Evolutionary conservation across 2,329 filamentous ascomycete genomes (phyloP).

Genomic region (Paracoccidioides lutzii): DNA sequence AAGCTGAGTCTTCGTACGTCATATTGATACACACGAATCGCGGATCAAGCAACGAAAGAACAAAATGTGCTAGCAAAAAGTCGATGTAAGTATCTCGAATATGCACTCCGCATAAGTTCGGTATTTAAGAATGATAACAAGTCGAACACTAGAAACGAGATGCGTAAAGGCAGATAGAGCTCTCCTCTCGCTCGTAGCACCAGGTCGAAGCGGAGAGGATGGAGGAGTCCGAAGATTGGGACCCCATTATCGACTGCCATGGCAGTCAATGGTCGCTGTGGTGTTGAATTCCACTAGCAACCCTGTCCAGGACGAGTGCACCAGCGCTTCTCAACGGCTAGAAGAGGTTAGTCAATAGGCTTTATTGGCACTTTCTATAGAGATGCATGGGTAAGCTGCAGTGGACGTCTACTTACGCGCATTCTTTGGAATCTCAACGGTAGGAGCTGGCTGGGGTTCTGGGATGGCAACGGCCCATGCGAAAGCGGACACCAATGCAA

Average conservation of each 20-base stretch:
- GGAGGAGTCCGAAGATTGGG: background rate
- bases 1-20: no score
- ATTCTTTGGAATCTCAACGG: background rate
- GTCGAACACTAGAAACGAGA: background rate
- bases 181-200: background rate
- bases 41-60: background rate
- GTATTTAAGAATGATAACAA: background rate
- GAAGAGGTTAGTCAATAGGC: constrained; percentile 18
- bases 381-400: constrained; percentile 17
- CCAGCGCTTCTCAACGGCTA: constrained; percentile 18
- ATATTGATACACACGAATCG: background rate
- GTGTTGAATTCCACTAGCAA: constrained; percentile 21
- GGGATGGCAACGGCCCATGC: constrained; percentile 20
- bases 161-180: background rate
- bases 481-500: constrained; percentile 29
- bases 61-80: background rate
- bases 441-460: background rate
- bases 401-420: background rate
- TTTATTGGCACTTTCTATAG: constrained; percentile 15
- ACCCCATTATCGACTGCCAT: background rate
- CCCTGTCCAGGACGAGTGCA: constrained; percentile 23
- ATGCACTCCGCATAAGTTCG: background rate
- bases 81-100: background rate
- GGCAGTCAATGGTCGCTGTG: background rate
- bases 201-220: background rate